These are phyloP conservation scores for Endocalyx cinctus DNA, from an alignment of 2,329 filamentous ascomycete species.

Conservation along the genomic window DNA sequence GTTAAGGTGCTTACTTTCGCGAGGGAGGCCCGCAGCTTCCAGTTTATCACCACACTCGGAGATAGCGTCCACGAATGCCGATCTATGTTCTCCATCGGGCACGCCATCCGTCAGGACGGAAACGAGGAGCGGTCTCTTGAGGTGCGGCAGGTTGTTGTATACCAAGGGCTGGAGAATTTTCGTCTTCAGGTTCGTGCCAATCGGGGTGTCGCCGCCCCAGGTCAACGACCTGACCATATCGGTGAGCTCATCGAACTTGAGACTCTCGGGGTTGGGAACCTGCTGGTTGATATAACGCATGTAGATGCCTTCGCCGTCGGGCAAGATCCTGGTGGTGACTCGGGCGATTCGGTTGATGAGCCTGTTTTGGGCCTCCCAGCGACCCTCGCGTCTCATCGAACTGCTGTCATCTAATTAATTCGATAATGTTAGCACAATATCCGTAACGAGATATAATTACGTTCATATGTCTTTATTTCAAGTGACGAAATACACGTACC, in stretches of 20 bases:
- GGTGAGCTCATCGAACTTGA: slow-evolving; percentile 1
- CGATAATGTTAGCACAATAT: background rate
- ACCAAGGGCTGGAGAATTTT: slow-evolving; percentile 14
- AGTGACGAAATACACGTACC: slow-evolving; percentile 7
- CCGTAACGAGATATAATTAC: background rate
- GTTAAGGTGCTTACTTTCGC: slow-evolving; percentile 6
- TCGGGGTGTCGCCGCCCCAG: slow-evolving; percentile 5
- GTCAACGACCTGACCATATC: background rate
- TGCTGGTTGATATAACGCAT: slow-evolving; percentile 14
- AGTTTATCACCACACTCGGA: slow-evolving; percentile 10
- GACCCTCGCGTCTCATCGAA: slow-evolving; percentile 10
- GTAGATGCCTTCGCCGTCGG: slow-evolving; percentile 12
- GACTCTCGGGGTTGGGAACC: slow-evolving; percentile 5
- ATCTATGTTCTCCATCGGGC: slow-evolving; percentile 3
- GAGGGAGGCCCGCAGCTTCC: slow-evolving; percentile 3
- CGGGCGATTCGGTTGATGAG: slow-evolving; percentile 10
- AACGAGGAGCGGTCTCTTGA: slow-evolving; percentile 11
- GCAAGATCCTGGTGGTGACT: slow-evolving; percentile 11
- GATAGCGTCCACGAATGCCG: slow-evolving; percentile 5
- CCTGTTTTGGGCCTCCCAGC: slow-evolving; percentile 10
- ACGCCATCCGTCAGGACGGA: slow-evolving; percentile 13
- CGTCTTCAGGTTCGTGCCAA: slow-evolving; percentile 9
- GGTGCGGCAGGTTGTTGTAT: slow-evolving; percentile 5
- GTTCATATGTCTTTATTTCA: background rate
- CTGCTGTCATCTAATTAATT: slow-evolving; percentile 14